phyloP scores from a whole-genome alignment of 2,329 filamentous ascomycete species.

The Fonsecaea nubica region DNA sequence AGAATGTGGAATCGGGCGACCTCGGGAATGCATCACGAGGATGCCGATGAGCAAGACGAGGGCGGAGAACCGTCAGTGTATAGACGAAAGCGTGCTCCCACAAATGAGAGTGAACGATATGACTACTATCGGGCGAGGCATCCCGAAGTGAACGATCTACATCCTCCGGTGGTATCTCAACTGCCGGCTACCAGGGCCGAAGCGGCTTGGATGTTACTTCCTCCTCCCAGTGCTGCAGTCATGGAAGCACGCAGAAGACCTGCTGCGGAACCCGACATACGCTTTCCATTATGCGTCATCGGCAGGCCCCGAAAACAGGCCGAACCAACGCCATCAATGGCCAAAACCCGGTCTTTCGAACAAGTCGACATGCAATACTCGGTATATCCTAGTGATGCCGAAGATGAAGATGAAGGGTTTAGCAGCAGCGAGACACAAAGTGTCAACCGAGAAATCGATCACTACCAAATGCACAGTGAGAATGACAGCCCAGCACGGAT shows the following conservation, averaged over 20 bases:
- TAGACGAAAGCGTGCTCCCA: slow-evolving; percentile 48
- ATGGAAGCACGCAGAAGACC: slow-evolving; percentile 81
- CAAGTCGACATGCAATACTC: slow-evolving; percentile 14
- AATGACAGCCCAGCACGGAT: slow-evolving; percentile 9
- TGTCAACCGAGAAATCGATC: slow-evolving; percentile 2
- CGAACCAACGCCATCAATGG: slow-evolving; percentile 2
- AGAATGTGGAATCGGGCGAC: slow-evolving; percentile 38
- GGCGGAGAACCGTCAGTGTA: slow-evolving; percentile 4
- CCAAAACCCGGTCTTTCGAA: slow-evolving; percentile 23
- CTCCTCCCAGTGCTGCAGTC: slow-evolving; percentile 83
- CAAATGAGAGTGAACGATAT: slow-evolving; percentile 56
- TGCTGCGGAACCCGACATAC: slow-evolving; percentile 29
- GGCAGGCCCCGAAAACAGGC: slow-evolving; percentile 23
- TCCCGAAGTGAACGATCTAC: slow-evolving; percentile 83
- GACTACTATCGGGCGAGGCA: slow-evolving; percentile 64
- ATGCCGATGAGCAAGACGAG: slow-evolving; percentile 19
- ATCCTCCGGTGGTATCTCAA: slow-evolving; percentile 82
- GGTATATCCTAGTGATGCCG: slow-evolving; percentile 14
- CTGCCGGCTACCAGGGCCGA: slow-evolving; percentile 72
- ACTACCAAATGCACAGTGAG: background rate
- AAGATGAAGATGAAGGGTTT: slow-evolving; percentile 10
- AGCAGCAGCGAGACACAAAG: slow-evolving; percentile 15
- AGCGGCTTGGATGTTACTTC: slow-evolving; percentile 89
- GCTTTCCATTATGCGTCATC: slow-evolving; percentile 37
- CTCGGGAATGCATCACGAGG: slow-evolving; percentile 10